These are phyloP conservation scores for Globisporangium ultimum DNA, from an alignment of 352 stramenopile species.

Conservation along the genomic window DNA sequence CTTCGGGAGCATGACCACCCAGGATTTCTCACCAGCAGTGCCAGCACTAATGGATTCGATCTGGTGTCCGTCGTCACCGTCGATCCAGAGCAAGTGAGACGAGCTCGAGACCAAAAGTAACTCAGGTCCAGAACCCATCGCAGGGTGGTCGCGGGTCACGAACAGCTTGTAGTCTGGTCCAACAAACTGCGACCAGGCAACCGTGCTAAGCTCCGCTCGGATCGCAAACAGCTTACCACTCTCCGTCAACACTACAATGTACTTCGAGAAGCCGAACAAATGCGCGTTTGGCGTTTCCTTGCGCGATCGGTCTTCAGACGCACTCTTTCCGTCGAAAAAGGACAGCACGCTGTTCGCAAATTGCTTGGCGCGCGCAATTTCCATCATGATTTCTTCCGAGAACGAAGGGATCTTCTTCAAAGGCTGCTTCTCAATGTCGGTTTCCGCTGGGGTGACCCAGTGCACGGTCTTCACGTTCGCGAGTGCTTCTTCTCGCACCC, in stretches of 20 bases:
- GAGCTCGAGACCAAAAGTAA: slow-evolving; percentile 64
- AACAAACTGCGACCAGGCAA: slow-evolving; percentile 71
- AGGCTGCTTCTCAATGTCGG: slow-evolving; percentile 70
- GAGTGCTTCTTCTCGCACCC: slow-evolving; percentile 76
- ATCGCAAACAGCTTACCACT: slow-evolving; percentile 82
- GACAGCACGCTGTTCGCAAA: slow-evolving; percentile 41
- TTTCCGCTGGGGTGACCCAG: slow-evolving; percentile 78
- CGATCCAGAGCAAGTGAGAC: slow-evolving; percentile 62
- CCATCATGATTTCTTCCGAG: slow-evolving; percentile 58
- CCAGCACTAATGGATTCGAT: slow-evolving; percentile 33
- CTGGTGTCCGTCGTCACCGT: slow-evolving; percentile 58
- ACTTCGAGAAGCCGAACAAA: slow-evolving; percentile 85
- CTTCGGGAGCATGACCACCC: slow-evolving; percentile 73
- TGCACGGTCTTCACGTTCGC: slow-evolving; percentile 72
- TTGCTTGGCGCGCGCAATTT: slow-evolving; percentile 50
- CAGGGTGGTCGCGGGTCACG: slow-evolving; percentile 76
- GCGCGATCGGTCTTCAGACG: slow-evolving; percentile 28
- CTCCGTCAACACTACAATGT: slow-evolving; percentile 66
- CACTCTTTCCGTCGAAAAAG: slow-evolving; percentile 44
- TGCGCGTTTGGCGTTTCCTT: slow-evolving; percentile 65
- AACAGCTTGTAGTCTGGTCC: slow-evolving; percentile 69
- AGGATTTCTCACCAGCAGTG: slow-evolving; percentile 22
- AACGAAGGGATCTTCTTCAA: slow-evolving; percentile 75
- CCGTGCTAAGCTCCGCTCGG: slow-evolving; percentile 63
- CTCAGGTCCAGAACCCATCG: slow-evolving; percentile 64